Base-by-base conservation (phyloP, 1,284 basidiomycete genomes). In the Irpex sp. region DNA sequence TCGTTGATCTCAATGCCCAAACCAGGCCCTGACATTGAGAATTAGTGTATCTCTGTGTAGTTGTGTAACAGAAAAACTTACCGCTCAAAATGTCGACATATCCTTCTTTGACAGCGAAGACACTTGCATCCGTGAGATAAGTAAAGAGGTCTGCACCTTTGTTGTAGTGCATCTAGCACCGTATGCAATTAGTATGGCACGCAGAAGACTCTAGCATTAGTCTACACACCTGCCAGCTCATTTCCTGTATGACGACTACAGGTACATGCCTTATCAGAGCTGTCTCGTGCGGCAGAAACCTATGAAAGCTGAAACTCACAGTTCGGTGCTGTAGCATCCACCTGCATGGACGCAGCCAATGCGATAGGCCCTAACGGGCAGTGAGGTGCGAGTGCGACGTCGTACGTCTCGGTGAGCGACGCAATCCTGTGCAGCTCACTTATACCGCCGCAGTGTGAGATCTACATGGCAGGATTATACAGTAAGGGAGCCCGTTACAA, bases 1-100 rank as follows among this genome's bases (percentile, higher is more conserved):
- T 92, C 90, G 70, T 92, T 83, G 65, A 92, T 81, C 67, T 85
- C 78, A 52, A 92, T 84, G 11, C 90, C 91, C 5, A 93, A 76
- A 5, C 91, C 91, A 8, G 87, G 83, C 0, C 82, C 85, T 85
- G 60, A 19, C 17, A 11, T 37, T 4, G 17, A 6, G 13, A 40
- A 31, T 8, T 44, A 21, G 11, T 31, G 55, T 58, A 38, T 58
- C 5, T 13, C 8, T 26, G 34, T 26, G 9, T 26, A 9, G 40
- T 17, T 17, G 15, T 4, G 40, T 48, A 19, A 21, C 37, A 31
- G 60, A 55, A 4, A 19, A 51, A 15, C 75, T 44, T 60, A 82
- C 83, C 81, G 67, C 81, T 76, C 5, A 88, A 77, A 1, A 84
- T 79, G 13, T 80, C 76, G 55, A 93, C 79, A 66, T 84, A 80